Percentiles rank a stretch among this genome's conserved stretches.
Conservation (phyloP, 768 basidiomycete genomes). For the Calocybe cyanea region DNA sequence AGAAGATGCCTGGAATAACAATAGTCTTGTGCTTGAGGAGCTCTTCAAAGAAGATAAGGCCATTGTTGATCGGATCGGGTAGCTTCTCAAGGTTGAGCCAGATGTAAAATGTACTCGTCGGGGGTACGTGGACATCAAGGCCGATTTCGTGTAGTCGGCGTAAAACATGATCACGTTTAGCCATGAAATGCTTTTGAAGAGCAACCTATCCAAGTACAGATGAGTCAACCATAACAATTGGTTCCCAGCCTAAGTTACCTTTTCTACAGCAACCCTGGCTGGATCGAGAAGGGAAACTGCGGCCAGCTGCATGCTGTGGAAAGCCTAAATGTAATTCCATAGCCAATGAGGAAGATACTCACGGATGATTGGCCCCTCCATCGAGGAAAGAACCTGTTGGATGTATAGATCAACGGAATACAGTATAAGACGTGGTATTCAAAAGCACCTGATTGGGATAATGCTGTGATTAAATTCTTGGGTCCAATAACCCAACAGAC, state of each 20-base stretch:
- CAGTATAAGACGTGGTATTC: slow-evolving; percentile 1
- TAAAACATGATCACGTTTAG: slow-evolving; percentile 88
- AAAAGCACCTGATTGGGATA: slow-evolving; percentile 76
- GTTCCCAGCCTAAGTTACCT: slow-evolving; percentile 29
- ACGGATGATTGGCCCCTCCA: slow-evolving; percentile 94
- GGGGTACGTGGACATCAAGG: slow-evolving; percentile 73
- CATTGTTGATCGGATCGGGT: slow-evolving; percentile 82
- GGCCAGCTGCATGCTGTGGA: slow-evolving; percentile 73
- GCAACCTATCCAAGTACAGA: slow-evolving; percentile 44
- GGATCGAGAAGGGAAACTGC: slow-evolving; percentile 83
- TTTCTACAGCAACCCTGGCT: slow-evolving; percentile 63
- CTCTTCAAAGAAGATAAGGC: slow-evolving; percentile 93
- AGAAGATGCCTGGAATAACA: slow-evolving; percentile 89
- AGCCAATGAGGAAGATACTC: slow-evolving; percentile 2
- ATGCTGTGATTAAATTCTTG: slow-evolving; percentile 80
- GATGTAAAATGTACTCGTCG: slow-evolving; percentile 86
- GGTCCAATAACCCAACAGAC: slow-evolving; percentile 93
- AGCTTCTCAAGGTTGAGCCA: slow-evolving; percentile 86
- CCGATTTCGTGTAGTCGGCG: slow-evolving; percentile 73
- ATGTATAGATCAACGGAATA: background rate
- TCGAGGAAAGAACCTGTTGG: slow-evolving; percentile 78
- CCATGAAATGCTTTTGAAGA: slow-evolving; percentile 87
- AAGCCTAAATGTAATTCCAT: background rate
- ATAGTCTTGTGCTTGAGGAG: slow-evolving; percentile 87
- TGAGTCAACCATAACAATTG: background rate